phyloP scores from a whole-genome alignment of 805 yeast species.

The Metahyphopichia silvanorum region DNA sequence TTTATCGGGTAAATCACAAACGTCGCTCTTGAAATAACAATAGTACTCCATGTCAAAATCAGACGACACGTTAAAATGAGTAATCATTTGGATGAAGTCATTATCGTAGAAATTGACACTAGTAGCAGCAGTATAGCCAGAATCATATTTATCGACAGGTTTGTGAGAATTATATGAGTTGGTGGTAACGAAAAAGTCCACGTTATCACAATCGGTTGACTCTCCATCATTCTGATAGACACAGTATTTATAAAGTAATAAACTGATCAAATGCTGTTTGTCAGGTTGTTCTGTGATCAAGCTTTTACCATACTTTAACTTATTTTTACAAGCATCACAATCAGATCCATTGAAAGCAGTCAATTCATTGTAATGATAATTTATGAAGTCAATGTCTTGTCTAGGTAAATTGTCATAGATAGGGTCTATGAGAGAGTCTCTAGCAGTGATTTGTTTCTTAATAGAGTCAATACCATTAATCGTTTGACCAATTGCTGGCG shows the following conservation, averaged over 20 bases:
- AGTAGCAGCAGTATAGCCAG: constrained; percentile 22
- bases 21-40: constrained; percentile 44
- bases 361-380: constrained; percentile 23
- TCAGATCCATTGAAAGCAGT: constrained; percentile 26
- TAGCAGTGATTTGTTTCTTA: constrained; percentile 16
- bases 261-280: constrained; percentile 31
- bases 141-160: constrained; percentile 11
- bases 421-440: constrained; percentile 20
- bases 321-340: constrained; percentile 36
- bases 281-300: constrained; percentile 27
- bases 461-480: constrained; percentile 24
- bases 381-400: constrained; percentile 27
- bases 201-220: constrained; percentile 30
- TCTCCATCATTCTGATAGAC: constrained; percentile 21
- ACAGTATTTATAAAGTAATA: constrained; percentile 35
- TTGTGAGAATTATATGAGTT: constrained; percentile 20
- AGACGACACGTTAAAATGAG: constrained; percentile 32
- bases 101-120: constrained; percentile 34
- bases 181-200: constrained; percentile 38
- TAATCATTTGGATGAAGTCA: constrained; percentile 36
- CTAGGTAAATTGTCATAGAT: constrained; percentile 20
- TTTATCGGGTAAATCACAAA: constrained; percentile 52
- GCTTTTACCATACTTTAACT: constrained; percentile 24
- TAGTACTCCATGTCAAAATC: constrained; percentile 44
- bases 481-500: constrained; percentile 8